These are phyloP conservation scores for Cardamine occulta DNA, from an alignment of 345 rosid species.

Conservation along the genomic window DNA sequence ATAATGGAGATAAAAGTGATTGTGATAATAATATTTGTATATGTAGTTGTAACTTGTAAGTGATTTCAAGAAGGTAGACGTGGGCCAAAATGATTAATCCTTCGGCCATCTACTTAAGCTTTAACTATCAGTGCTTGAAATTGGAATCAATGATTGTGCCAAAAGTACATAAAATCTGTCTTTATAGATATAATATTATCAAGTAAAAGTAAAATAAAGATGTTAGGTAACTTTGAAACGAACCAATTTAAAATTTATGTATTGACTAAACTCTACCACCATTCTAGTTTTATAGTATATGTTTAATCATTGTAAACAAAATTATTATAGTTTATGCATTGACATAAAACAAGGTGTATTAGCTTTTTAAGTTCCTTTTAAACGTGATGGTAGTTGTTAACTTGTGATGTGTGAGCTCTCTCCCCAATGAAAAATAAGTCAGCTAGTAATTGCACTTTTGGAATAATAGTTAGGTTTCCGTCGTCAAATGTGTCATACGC, in stretches of 20 bases:
- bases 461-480: slow-evolving; percentile 30
- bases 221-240: neutral
- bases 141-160: slow-evolving; percentile 5
- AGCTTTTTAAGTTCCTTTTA: slow-evolving; percentile 20
- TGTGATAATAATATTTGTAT: neutral
- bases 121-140: slow-evolving; percentile 8
- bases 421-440: slow-evolving; percentile 25
- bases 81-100: neutral
- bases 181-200: neutral
- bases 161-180: neutral
- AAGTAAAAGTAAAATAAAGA: neutral
- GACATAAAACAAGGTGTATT: neutral
- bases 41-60: neutral
- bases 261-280: neutral
- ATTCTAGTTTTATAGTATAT: neutral
- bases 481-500: slow-evolving; percentile 29
- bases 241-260: neutral
- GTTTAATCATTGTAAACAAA: neutral
- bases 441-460: slow-evolving; percentile 37
- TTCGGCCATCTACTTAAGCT: neutral
- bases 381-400: slow-evolving; percentile 9
- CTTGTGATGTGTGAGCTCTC: slow-evolving; percentile 28
- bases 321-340: slow-evolving; percentile 7
- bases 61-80: neutral
- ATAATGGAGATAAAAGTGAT: slow-evolving; percentile 2